Conservation (phyloP, 305 asterid genomes). For the Solanum hybrid region DNA sequence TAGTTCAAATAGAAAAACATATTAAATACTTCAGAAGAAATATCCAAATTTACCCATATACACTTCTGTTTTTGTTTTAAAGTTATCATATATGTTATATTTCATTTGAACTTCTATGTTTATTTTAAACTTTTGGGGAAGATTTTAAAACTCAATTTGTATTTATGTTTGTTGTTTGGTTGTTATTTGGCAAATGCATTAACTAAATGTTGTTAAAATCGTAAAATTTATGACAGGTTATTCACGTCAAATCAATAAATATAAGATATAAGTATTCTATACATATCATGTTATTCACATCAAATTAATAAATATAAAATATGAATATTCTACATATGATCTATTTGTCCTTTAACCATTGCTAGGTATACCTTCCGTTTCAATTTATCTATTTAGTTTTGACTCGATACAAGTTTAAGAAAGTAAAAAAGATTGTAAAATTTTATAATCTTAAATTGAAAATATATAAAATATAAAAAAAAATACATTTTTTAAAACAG, state of each 20-base stretch:
- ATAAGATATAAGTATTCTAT: neutral
- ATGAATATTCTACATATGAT: neutral
- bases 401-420: too few relatives aligned
- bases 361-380: neutral
- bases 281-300: neutral
- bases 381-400: too few relatives aligned
- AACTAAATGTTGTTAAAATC: neutral
- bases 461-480: too few relatives aligned
- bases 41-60: neutral
- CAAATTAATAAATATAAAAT: neutral
- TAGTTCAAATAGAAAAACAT: too few relatives aligned
- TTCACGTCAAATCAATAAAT: neutral
- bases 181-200: neutral
- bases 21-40: neutral
- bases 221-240: neutral
- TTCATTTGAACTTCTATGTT: neutral
- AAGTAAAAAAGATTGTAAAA: too few relatives aligned
- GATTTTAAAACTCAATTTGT: neutral
- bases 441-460: too few relatives aligned
- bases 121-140: neutral
- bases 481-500: too few relatives aligned
- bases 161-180: neutral
- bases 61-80: neutral
- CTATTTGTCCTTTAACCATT: neutral
- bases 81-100: neutral